Evolutionary conservation across 352 stramenopile species (phyloP).

Genomic region (Phytophthora podocarpi): DNA sequence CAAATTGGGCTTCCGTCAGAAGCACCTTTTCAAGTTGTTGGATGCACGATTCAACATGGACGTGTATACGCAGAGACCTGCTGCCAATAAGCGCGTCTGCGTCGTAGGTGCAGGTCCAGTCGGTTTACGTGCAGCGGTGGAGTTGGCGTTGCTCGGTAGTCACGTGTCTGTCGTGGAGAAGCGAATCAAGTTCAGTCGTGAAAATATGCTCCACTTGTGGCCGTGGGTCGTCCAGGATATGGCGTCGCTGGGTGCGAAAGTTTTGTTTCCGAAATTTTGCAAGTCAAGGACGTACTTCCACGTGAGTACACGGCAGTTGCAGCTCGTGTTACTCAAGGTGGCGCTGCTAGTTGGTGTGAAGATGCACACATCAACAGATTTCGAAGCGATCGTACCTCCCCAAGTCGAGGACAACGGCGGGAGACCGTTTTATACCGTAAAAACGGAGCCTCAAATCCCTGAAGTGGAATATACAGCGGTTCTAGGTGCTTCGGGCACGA

Average conservation of each 20-base stretch:
- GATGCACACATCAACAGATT: slow-evolving; percentile 54
- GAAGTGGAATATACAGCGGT: slow-evolving; percentile 70
- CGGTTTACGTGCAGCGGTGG: slow-evolving; percentile 56
- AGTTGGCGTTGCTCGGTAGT: slow-evolving; percentile 63
- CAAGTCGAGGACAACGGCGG: slow-evolving; percentile 48
- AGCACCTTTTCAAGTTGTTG: slow-evolving; percentile 68
- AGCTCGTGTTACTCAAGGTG: slow-evolving; percentile 81
- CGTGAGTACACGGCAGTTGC: slow-evolving; percentile 74
- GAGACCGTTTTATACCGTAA: slow-evolving; percentile 59
- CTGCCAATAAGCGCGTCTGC: slow-evolving; percentile 55
- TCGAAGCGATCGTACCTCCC: slow-evolving; percentile 46
- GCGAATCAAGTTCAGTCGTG: slow-evolving; percentile 69
- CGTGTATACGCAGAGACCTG: slow-evolving; percentile 48
- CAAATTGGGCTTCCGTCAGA: slow-evolving; percentile 66
- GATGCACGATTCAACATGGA: slow-evolving; percentile 51
- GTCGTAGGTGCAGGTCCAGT: slow-evolving; percentile 75
- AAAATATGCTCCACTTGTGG: slow-evolving; percentile 70
- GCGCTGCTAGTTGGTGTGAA: slow-evolving; percentile 65
- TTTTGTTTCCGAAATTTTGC: slow-evolving; percentile 76
- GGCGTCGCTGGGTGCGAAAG: slow-evolving; percentile 74
- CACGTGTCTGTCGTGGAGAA: slow-evolving; percentile 80
- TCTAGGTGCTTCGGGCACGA: slow-evolving; percentile 55
- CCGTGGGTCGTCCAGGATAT: slow-evolving; percentile 77
- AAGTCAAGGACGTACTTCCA: slow-evolving; percentile 79
- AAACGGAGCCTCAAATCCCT: slow-evolving; percentile 68